Percentiles rank a stretch among this genome's conserved stretches.
Conservation (phyloP, 2,329 filamentous ascomycete genomes). For the Exophiala oligosperma region DNA sequence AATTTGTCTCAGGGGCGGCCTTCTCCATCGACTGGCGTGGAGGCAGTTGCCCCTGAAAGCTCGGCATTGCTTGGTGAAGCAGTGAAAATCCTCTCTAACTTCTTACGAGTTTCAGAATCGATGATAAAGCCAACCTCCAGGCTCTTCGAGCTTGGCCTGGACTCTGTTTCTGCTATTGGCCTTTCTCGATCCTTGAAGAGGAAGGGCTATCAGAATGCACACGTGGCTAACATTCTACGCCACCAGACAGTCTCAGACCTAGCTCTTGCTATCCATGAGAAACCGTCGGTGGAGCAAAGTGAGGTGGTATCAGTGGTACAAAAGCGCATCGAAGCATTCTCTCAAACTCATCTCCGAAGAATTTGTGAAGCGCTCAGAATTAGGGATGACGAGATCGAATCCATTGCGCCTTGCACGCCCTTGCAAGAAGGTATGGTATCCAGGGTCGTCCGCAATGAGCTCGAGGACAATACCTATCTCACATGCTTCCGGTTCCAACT, state of each 20-base stretch:
- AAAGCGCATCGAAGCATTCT: slow-evolving; percentile 64
- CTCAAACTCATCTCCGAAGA: slow-evolving; percentile 58
- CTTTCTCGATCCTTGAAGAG: slow-evolving; percentile 66
- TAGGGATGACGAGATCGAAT: slow-evolving; percentile 60
- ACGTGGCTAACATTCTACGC: slow-evolving; percentile 67
- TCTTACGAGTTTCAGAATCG: slow-evolving; percentile 48
- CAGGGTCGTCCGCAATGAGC: slow-evolving; percentile 59
- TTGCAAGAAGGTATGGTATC: slow-evolving; percentile 86
- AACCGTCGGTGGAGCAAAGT: not conserved
- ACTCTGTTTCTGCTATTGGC: slow-evolving; percentile 79
- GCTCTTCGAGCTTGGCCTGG: slow-evolving; percentile 82
- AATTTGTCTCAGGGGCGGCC: slow-evolving; percentile 50
- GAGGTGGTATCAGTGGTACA: slow-evolving; percentile 47
- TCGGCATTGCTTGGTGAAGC: slow-evolving; percentile 55
- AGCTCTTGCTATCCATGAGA: slow-evolving; percentile 18
- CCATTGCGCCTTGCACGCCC: slow-evolving; percentile 78
- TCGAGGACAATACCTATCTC: slow-evolving; percentile 66
- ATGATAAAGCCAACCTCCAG: slow-evolving; percentile 59
- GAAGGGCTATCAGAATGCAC: slow-evolving; percentile 60
- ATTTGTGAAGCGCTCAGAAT: slow-evolving; percentile 57
- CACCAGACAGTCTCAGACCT: slow-evolving; percentile 56
- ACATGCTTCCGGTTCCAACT: slow-evolving; percentile 69
- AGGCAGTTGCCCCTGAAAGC: slow-evolving; percentile 36
- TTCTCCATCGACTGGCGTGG: slow-evolving; percentile 55
- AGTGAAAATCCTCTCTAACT: slow-evolving; percentile 38